Base-by-base conservation (phyloP, 108 stramenopile species). In the Cylindrotheca closterium region DNA sequence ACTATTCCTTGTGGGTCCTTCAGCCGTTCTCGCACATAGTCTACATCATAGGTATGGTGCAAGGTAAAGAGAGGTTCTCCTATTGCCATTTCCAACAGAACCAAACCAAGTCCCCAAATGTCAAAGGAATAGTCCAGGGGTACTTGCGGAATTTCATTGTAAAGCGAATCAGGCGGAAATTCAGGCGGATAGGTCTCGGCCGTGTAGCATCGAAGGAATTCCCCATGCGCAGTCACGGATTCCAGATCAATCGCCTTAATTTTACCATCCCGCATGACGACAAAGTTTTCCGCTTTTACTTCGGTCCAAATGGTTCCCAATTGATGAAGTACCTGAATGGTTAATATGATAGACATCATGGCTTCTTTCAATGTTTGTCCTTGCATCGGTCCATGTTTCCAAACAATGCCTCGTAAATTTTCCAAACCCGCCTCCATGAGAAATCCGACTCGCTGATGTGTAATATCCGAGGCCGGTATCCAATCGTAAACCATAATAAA, bases 211-310 rank as follows among this genome's bases (percentile, higher is more conserved):
- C 79, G 79, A 0, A 80, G 79, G 22, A 68, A 76, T 7, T 66
- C 71, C 26, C 66, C 57, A 28, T 37, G 57, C 18, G 68, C 67
- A 51, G 79, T 60, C 21, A 79, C 55, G 12, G 63, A 72, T 57
- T 72, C 71, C 47, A 72, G 50, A 42, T 72, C 71, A 50, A 72
- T 72, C 30, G 31, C 71, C 48, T 65, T 63, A 27, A 42, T 42
- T 25, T 63, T 37, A 7, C 33, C 63, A 24, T 15, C n/a, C 30
- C 30, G 27, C 8, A 23, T 24, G 32, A 65, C 52, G 7, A 93
- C 84, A 60, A 93, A 88, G 57, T 93, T 93, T 55, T 90, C 89
- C 15, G 84, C 74, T 58, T 93, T 93, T 42, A 88, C 33, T 65
- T 93, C 92, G 30, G 89, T 93, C 92, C 92, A 93, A 24, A 93